Evolutionary conservation across 257 asterid species (phyloP), one percentile per base, ranked within the genome.

Genomic region (Thymus mandschuricus): DNA sequence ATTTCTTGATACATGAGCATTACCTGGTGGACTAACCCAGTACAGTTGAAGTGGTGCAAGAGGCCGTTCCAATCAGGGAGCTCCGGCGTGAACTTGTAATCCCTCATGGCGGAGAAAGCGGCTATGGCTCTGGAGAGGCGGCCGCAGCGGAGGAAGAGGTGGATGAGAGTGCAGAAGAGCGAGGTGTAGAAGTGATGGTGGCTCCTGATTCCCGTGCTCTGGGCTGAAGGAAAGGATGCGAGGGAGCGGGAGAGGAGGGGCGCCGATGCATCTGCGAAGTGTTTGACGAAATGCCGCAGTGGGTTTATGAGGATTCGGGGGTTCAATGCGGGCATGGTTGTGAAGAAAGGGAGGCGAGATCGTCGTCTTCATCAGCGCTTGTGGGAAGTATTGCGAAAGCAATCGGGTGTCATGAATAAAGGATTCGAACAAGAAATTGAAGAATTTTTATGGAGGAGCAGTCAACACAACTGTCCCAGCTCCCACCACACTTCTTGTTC

Each of bases 81-180:
- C 31, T 81, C 76, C 35, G 98, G 98, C 34, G 74, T 73, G 30
- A 82, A 79, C 4, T 82, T 77, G 80, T 70, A 79, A 52, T 78
- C 85, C 63, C 96, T 81, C 98, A 94, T 89, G 70, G 86, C 67
- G 54, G 86, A 81, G 83, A 85, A 91, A 28, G 92, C 84, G 30
- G 81, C 79, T 3, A 70, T 41, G 79, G 98, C 96, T 31, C 67
- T 76, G 58, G 96, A 76, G 76, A 94, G 82, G 68, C 88, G 90
- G 87, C 80, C 78, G 79, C 96, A 91, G 33, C 92, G 87, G 75
- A 94, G 96, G 80, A 82, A 89, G 76, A 94, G 89, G 79, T 88
- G 93, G 79, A 91, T 86, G 78, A 88, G 86, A 11, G 90, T 83
- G 82, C 97, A 94, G 89, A 85, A 91, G 65, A 94, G 83, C 5